These are phyloP conservation scores for Intubia oerlemansii DNA, from an alignment of 2,329 filamentous ascomycete species.

Conservation along the genomic window DNA sequence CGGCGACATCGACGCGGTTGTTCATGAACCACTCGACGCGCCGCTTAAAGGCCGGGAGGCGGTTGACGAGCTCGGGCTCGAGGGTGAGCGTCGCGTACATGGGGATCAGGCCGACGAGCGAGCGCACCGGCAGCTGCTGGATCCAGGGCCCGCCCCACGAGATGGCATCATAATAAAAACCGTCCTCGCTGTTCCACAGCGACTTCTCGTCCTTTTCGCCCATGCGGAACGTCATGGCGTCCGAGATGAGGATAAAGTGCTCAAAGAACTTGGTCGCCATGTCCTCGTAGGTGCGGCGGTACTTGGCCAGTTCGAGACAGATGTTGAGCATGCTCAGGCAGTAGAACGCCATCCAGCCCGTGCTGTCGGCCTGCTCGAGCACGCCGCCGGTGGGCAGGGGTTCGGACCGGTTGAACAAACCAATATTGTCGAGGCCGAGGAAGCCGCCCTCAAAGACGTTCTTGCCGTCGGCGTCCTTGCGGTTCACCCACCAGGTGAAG, in stretches of 20 bases:
- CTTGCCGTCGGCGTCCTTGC: constrained; percentile 84
- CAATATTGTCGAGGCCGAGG: constrained; percentile 89
- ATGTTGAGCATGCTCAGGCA: constrained; percentile 95
- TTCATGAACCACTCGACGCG: constrained; percentile 86
- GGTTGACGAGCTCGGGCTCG: constrained; percentile 83
- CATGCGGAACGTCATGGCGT: constrained; percentile 77
- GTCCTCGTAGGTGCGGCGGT: constrained; percentile 87
- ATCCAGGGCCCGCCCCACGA: constrained; percentile 88
- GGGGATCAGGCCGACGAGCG: constrained; percentile 81
- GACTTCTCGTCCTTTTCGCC: constrained; percentile 55
- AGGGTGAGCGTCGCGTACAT: constrained; percentile 82
- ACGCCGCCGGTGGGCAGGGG: constrained; percentile 83
- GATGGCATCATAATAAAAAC: constrained; percentile 97
- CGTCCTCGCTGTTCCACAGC: constrained; percentile 89
- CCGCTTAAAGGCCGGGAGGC: constrained; percentile 81
- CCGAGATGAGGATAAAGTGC: constrained; percentile 93
- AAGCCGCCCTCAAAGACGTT: constrained; percentile 97
- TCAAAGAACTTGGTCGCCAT: constrained; percentile 98
- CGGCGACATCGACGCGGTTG: constrained; percentile 66
- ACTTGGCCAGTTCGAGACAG: constrained; percentile 81
- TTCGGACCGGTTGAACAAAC: constrained; percentile 90
- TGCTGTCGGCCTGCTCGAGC: constrained; percentile 90
- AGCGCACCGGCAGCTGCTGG: constrained; percentile 79
- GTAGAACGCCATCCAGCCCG: constrained; percentile 98
- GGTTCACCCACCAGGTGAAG: constrained; percentile 99